Conservation (phyloP, 2,329 filamentous ascomycete genomes). For the Diaporthe nobilis region DNA sequence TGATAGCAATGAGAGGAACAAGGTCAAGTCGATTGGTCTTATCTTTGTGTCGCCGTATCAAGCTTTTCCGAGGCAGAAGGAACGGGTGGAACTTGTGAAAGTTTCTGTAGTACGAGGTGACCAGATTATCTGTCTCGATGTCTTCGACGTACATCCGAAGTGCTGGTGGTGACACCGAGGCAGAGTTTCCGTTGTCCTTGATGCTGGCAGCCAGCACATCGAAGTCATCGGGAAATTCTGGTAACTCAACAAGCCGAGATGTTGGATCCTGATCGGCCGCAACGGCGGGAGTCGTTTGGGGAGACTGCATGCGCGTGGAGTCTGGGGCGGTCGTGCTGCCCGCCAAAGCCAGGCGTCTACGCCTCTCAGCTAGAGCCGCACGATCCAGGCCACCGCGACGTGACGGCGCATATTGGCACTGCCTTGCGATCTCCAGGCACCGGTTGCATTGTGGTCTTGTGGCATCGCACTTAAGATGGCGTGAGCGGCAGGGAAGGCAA, state of each 20-base stretch:
- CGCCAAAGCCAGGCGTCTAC: background rate
- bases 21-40: background rate
- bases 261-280: background rate
- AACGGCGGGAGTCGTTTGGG: background rate
- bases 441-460: conserved; percentile 3
- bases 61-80: background rate
- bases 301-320: background rate
- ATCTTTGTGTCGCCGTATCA: background rate
- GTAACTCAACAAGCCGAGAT: background rate
- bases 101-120: conserved; percentile 13
- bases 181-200: background rate
- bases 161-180: too few species aligned
- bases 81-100: conserved; percentile 20
- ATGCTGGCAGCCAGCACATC: too few species aligned
- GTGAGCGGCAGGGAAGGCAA: conserved; percentile 13
- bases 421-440: conserved; percentile 1
- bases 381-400: conserved; percentile 17
- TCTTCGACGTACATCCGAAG: background rate
- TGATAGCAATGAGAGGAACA: background rate
- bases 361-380: conserved; percentile 18
- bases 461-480: conserved; percentile 19
- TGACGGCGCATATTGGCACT: conserved; percentile 16
- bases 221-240: background rate
- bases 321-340: background rate
- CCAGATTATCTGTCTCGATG: background rate